Base-by-base conservation (phyloP, 2,329 filamentous ascomycete species). In the Monosporascus sp. region DNA sequence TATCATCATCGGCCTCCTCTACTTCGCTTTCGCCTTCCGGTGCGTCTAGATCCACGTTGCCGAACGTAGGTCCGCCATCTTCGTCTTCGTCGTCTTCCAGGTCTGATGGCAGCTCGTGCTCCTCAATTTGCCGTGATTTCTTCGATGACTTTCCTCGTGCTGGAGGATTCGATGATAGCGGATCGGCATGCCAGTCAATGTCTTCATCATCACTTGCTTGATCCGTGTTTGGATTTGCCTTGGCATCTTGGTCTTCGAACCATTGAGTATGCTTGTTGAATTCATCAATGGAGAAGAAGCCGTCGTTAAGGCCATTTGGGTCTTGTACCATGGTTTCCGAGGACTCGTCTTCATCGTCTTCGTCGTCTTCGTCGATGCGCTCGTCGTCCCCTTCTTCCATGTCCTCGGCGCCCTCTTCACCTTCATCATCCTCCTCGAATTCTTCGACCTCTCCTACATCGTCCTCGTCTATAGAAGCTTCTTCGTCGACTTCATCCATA, bases 261-360 rank as follows among this genome's bases (percentile, higher is more conserved):
- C 87, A 88, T 64, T 96, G 90, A 2, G 91, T 90, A 67, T 95
- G 89, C 68, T 87, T 90, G 77, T 99, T 99, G 80, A 99, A 99
- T 55, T 95, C 86, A 64, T 97, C 92, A 63, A 99, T 93, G 17
- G 91, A 96, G 74, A 99, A 99, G 75, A 99, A 99, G 5, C 91
- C 93, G 66, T 99, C 94, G 65, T 99, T 97, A 35, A 99, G 82
- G 7, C 91, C 91, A 65, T 94, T 80, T 4, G 85, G 85, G 65
- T 97, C 91, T 61, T 86, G 78, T 8, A 84, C 74, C 55, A 87
- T 86, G 40, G 81, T 80, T 48, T 80, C 79, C 1, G 73, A 70
- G 5, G 74, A 69, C 45, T 77, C 73, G 1, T 74, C 76, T 2
- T 79, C 78, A 1, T 79, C 77, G 0, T 76, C 75, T 0, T 72